Evolutionary conservation across 164 flowering plant genomes (phyloP), one percentile per base, ranked within the genome.

Genomic region (Vitis rupestris): DNA sequence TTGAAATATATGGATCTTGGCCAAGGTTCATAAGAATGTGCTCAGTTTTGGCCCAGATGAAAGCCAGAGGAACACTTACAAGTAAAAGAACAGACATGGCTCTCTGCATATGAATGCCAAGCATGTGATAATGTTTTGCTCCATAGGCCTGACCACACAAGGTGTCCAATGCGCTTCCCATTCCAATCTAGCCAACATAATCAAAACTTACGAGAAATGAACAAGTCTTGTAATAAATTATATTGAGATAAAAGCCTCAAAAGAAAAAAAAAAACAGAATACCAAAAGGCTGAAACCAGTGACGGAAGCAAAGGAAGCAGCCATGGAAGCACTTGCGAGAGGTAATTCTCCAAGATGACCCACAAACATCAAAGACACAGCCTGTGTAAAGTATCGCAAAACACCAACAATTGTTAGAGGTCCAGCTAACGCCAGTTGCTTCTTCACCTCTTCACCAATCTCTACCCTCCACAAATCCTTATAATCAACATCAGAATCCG

Each of bases 291-390:
- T 80, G 66, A 84, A 83, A 60, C 89, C 89, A 59, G 87, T 83
- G 55, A 84, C 87, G 7, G 75, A 50, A 7, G 85, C 85, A 54
- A 86, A 86, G 17, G 87, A 83, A 68, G 84, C 83, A 23, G 89
- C 87, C 83, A 86, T 72, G 64, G 87, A 81, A 73, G 86, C 85
- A 70, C 81, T 79, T 30, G 87, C 73, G 31, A 84, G 86, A 65
- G 87, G 67, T 10, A 86, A 70, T 69, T 86, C 82, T 2, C 88
- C 87, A 48, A 86, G 80, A 74, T 86, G 90, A 29, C 90, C 90
- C 61, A 84, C 87, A 72, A 82, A 82, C 90, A 86, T 86, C 27
- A 84, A 58, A 4, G 90, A 86, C 15, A 84, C 80, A 16, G 80
- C 50, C 65, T 86, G 87, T 61, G 82, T 44, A 61, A 75, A 72